These are phyloP conservation scores for Abelmoschus esculentus DNA, from an alignment of 345 rosid genomes.

Conservation along the genomic window DNA sequence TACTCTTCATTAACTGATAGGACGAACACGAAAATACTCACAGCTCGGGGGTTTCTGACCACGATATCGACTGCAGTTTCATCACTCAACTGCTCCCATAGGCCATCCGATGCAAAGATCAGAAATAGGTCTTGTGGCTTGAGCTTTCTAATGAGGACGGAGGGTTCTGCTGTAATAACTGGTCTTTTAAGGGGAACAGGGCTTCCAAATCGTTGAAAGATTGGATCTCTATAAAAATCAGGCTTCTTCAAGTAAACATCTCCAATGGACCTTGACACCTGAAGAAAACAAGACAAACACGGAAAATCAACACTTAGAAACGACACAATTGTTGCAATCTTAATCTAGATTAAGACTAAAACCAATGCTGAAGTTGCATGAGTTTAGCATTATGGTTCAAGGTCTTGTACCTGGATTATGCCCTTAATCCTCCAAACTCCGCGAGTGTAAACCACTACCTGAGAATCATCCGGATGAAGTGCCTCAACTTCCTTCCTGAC, in stretches of 20 bases:
- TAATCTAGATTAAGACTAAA: not conserved
- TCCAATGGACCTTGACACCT: conserved; percentile 97
- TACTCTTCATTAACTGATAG: not conserved
- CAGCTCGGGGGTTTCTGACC: conserved; percentile 72
- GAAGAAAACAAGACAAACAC: conserved; percentile 13
- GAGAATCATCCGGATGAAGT: conserved; percentile 95
- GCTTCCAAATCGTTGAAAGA: conserved; percentile 63
- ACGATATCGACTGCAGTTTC: conserved; percentile 83
- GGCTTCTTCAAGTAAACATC: conserved; percentile 92
- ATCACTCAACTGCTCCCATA: conserved; percentile 94
- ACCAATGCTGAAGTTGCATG: not conserved
- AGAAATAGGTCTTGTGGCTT: conserved; percentile 69
- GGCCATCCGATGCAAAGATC: conserved; percentile 98
- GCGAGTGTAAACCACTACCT: conserved; percentile 61
- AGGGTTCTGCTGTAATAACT: conserved; percentile 85
- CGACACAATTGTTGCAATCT: conserved; percentile 5
- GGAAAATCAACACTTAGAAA: not conserved
- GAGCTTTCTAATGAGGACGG: conserved; percentile 62
- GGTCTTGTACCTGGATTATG: conserved; percentile 74
- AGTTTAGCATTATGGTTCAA: not conserved
- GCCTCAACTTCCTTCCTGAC: conserved; percentile 93
- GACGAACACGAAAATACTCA: conserved; percentile 30
- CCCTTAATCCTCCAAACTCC: conserved; percentile 99
- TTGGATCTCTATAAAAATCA: conserved; percentile 69
- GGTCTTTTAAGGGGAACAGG: conserved; percentile 77